These are phyloP conservation scores for Arctium minus DNA, from an alignment of 129 eudicot species.

Conservation along the genomic window DNA sequence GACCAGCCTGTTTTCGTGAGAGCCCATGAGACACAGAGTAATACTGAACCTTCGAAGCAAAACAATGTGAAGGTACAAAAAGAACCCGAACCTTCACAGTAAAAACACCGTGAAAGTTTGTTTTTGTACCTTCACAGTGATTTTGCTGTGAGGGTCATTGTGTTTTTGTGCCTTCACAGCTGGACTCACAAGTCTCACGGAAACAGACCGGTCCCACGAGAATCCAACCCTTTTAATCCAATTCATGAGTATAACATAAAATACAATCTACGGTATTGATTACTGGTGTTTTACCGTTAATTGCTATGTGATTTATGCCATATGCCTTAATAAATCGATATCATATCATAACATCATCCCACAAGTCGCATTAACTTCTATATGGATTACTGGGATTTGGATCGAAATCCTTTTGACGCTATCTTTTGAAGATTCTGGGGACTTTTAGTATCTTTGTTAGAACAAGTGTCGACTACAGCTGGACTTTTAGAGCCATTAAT, in stretches of 20 bases:
- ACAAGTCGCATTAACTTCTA: not conserved
- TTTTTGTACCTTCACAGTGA: not conserved
- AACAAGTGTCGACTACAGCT: conserved; percentile 36
- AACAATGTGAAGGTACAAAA: not conserved
- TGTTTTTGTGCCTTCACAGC: not conserved
- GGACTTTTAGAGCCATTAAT: conserved; percentile 32
- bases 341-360: not conserved
- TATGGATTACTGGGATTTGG: conserved; percentile 11
- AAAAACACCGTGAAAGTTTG: not conserved
- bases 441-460: conserved; percentile 22
- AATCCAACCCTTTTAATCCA: not conserved
- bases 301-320: not conserved
- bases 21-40: not conserved
- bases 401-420: conserved; percentile 15
- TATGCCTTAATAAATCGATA: conserved; percentile 5
- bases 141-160: not conserved
- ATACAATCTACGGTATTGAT: not conserved
- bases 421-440: conserved; percentile 25
- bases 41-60: not conserved
- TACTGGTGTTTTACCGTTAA: not conserved
- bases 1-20: not conserved
- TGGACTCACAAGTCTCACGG: not conserved
- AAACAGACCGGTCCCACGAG: not conserved
- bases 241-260: not conserved
- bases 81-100: not conserved